phyloP scores from a whole-genome alignment of 75 land plant species.

The Azolla pinnata region DNA sequence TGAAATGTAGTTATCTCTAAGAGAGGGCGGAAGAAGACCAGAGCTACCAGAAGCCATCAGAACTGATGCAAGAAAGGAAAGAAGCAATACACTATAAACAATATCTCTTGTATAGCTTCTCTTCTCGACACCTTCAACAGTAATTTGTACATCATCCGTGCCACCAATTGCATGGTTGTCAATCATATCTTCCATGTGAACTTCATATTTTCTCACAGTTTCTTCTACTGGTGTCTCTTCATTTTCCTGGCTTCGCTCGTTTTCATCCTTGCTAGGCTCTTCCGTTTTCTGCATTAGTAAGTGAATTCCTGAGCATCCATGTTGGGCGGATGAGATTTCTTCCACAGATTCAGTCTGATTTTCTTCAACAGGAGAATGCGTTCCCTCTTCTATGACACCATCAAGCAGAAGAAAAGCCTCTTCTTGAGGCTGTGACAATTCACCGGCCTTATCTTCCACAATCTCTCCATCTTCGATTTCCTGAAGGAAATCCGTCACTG shows the following conservation, averaged over 20 bases:
- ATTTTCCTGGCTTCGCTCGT: neutral
- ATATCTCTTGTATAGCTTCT: neutral
- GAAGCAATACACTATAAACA: neutral
- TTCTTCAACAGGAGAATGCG: too few species aligned
- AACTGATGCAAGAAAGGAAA: neutral
- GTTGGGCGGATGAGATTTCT: too few species aligned
- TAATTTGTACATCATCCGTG: neutral
- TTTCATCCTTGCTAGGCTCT: neutral
- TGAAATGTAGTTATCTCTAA: neutral
- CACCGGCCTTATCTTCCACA: too few species aligned
- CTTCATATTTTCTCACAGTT: too few species aligned
- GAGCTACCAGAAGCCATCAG: neutral
- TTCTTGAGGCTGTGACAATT: too few species aligned
- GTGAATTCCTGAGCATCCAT: too few species aligned
- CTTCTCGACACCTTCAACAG: neutral
- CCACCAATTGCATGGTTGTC: neutral
- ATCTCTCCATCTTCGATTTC: neutral
- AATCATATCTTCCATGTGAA: too few species aligned
- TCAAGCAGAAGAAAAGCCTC: too few species aligned
- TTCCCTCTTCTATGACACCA: too few species aligned
- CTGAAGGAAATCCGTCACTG: neutral
- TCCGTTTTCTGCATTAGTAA: too few species aligned
- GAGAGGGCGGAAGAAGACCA: conserved; percentile 1
- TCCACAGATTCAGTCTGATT: too few species aligned
- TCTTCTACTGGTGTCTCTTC: neutral